Conservation (phyloP, 2,329 filamentous ascomycete genomes). For the Pestalotiopsis sp. region DNA sequence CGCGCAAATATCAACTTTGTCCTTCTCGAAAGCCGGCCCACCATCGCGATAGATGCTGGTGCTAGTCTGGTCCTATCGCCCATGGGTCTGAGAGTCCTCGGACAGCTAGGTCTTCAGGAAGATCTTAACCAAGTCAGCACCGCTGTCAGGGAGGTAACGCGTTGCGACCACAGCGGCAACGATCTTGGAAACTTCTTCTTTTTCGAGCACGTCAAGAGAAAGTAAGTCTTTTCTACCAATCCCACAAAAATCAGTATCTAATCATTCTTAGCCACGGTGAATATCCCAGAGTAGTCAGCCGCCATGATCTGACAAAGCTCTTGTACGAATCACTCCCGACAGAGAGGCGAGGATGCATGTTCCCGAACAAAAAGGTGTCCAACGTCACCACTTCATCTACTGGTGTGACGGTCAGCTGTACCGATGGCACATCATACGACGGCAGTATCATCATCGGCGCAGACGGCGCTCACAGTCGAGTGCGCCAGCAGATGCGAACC, state of each 20-base stretch:
- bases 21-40: constrained; percentile 32
- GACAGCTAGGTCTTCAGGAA: constrained; percentile 34
- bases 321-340: constrained; percentile 34
- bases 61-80: constrained; percentile 32
- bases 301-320: constrained; percentile 34
- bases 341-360: constrained; percentile 26
- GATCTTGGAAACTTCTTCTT: constrained; percentile 25
- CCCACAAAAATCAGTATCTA: neutral
- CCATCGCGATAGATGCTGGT: constrained; percentile 26
- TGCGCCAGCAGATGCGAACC: constrained; percentile 11
- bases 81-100: constrained; percentile 29
- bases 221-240: constrained; percentile 19
- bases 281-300: constrained; percentile 32
- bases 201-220: constrained; percentile 25
- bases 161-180: constrained; percentile 28
- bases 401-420: constrained; percentile 13
- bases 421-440: constrained; percentile 11
- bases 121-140: constrained; percentile 24
- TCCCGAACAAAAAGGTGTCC: constrained; percentile 10
- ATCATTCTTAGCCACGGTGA: constrained; percentile 27
- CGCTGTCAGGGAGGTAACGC: constrained; percentile 22
- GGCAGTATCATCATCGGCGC: constrained; percentile 43
- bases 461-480: constrained; percentile 43
- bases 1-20: constrained; percentile 35
- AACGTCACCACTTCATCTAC: constrained; percentile 6